Percentiles rank a stretch among this genome's conserved stretches.
Evolutionary conservation across 106 monocot species (phyloP).

Genomic region (Dendrobium nobile): DNA sequence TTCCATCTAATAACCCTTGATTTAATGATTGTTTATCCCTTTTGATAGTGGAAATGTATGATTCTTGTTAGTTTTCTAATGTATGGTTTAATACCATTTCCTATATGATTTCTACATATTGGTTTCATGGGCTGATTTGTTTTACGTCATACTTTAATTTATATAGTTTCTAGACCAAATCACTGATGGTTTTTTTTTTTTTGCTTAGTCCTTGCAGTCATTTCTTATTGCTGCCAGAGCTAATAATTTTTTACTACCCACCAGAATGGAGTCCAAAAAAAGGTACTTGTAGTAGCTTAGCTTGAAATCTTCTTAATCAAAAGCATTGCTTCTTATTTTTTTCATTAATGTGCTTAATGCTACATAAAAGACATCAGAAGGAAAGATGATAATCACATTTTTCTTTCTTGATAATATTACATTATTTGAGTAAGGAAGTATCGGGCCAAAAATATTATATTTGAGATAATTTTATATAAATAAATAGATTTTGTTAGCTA

Average conservation of each 20-base stretch:
- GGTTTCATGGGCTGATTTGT: neutral
- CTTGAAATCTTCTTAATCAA: neutral
- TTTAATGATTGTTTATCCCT: neutral
- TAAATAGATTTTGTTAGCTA: too few relatives aligned
- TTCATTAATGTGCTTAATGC: neutral
- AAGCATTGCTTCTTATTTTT: neutral
- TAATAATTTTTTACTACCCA: constrained; percentile 97
- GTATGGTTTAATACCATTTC: neutral
- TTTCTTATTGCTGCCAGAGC: constrained; percentile 96
- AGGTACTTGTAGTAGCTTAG: constrained; percentile 30
- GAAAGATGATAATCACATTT: too few relatives aligned
- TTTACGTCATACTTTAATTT: neutral
- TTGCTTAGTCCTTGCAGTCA: constrained; percentile 48
- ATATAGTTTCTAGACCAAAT: neutral
- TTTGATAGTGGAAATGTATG: neutral
- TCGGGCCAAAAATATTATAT: too few relatives aligned
- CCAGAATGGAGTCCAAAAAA: constrained; percentile 96
- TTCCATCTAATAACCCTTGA: neutral
- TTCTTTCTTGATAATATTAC: too few relatives aligned
- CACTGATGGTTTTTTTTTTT: neutral
- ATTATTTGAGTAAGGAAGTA: too few relatives aligned
- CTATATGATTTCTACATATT: neutral
- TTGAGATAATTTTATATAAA: too few relatives aligned
- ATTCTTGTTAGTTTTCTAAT: neutral
- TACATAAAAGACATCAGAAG: too few relatives aligned